Evolutionary conservation across 2,329 filamentous ascomycete genomes (phyloP).

Genomic region (Pseudovirgaria hyperparasitica): DNA sequence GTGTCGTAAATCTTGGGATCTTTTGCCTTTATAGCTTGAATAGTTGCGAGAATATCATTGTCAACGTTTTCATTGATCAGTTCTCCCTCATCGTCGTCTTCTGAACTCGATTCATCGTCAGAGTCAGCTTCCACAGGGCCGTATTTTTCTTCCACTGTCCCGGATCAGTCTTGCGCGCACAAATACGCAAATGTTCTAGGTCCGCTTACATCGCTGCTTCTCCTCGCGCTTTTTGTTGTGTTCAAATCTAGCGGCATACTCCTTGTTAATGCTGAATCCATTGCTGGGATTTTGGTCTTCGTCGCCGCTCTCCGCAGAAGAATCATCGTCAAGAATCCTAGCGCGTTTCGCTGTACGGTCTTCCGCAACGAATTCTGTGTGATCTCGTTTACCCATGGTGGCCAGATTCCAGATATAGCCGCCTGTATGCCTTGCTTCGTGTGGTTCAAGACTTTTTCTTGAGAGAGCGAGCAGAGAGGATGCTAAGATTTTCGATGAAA

Average conservation of each 20-base stretch:
- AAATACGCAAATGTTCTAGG: too few relatives aligned
- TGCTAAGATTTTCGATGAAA: too few relatives aligned
- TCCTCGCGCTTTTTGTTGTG: slow-evolving; percentile 97
- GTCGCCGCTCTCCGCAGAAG: slow-evolving; percentile 13
- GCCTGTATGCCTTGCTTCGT: too few relatives aligned
- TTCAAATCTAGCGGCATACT: slow-evolving; percentile 81
- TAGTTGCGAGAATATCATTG: slow-evolving; percentile 71
- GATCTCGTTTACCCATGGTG: too few relatives aligned
- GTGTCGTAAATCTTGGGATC: slow-evolving; percentile 86
- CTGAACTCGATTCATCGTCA: slow-evolving; percentile 40
- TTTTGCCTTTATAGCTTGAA: slow-evolving; percentile 78
- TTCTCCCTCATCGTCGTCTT: slow-evolving; percentile 80
- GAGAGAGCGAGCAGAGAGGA: too few relatives aligned
- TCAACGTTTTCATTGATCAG: slow-evolving; percentile 78
- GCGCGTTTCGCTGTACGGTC: slow-evolving; percentile 20
- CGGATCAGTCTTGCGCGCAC: slow-evolving; percentile 4
- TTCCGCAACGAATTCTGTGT: slow-evolving; percentile 1
- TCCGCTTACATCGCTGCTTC: slow-evolving; percentile 48
- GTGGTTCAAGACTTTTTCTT: too few relatives aligned
- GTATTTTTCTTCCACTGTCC: slow-evolving; percentile 89
- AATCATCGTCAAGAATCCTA: slow-evolving; percentile 24
- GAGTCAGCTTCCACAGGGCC: slow-evolving; percentile 43
- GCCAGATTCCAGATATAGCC: too few relatives aligned
- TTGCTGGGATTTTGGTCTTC: slow-evolving; percentile 15
- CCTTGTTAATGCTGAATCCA: slow-evolving; percentile 69